A percentile compares a stretch with the other conserved stretches of the same genome.
These are phyloP conservation scores for Cyclotella distinguenda DNA, from an alignment of 108 stramenopile species.

Conservation along the genomic window DNA sequence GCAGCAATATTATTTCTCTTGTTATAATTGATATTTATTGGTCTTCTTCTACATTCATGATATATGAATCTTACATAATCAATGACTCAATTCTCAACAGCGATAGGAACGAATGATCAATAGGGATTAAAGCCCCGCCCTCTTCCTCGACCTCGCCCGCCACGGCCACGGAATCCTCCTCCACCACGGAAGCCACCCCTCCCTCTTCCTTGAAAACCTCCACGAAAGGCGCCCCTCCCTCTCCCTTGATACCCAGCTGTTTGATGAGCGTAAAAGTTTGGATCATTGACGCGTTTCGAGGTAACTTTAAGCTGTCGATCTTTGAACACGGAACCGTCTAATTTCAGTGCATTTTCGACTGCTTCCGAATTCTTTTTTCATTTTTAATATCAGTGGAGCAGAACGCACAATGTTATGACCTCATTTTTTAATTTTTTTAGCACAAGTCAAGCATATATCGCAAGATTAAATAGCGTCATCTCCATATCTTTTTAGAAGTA, in stretches of 20 bases:
- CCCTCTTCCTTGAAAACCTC: conserved; percentile 48
- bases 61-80: no score
- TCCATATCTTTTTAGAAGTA: neutral
- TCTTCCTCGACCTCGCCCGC: conserved; percentile 28
- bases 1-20: no score
- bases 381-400: conserved; percentile 31
- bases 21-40: no score
- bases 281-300: conserved; percentile 85
- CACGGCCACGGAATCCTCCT: conserved; percentile 40
- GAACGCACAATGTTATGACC: conserved; percentile 22
- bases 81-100: no score
- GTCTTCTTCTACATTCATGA: no score
- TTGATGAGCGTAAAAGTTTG: conserved; percentile 54
- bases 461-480: neutral
- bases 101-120: no score
- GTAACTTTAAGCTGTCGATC: conserved; percentile 92
- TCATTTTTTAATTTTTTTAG: conserved; percentile 5
- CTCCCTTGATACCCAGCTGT: conserved; percentile 41
- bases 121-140: conserved; percentile 34
- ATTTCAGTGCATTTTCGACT: conserved; percentile 90
- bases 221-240: conserved; percentile 29
- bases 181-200: conserved; percentile 29
- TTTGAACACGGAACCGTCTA: conserved; percentile 94
- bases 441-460: neutral
- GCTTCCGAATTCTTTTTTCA: conserved; percentile 68